phyloP scores from a whole-genome alignment of 1,284 basidiomycete species.

The Ganoderma lingzhi region DNA sequence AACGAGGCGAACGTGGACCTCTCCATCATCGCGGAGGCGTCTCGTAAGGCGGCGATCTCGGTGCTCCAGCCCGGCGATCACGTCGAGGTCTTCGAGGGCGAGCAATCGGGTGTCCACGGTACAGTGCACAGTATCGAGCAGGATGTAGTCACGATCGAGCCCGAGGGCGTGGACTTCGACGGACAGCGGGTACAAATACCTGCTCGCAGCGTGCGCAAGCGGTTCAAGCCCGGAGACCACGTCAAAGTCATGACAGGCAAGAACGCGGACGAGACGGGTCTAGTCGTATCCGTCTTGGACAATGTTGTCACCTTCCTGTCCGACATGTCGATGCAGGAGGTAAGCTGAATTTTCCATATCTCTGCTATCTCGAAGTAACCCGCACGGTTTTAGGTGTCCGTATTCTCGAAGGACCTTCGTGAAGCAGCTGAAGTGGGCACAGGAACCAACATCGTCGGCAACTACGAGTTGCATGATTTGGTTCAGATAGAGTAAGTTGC shows the following conservation, averaged over 20 bases:
- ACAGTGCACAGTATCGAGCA: slow-evolving; percentile 89
- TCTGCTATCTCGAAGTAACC: slow-evolving; percentile 3
- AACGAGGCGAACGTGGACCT: slow-evolving; percentile 76
- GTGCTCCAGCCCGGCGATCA: slow-evolving; percentile 98
- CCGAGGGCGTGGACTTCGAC: slow-evolving; percentile 84
- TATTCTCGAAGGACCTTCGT: slow-evolving; percentile 97
- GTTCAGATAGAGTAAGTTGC: slow-evolving; percentile 91
- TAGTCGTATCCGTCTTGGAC: slow-evolving; percentile 92
- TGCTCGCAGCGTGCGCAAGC: slow-evolving; percentile 90
- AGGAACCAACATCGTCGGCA: slow-evolving; percentile 88
- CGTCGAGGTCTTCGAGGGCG: slow-evolving; percentile 97
- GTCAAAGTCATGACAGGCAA: slow-evolving; percentile 98
- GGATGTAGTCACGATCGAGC: slow-evolving; percentile 88
- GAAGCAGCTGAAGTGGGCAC: slow-evolving; percentile 97
- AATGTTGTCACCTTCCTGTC: slow-evolving; percentile 96
- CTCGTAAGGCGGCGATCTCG: slow-evolving; percentile 85
- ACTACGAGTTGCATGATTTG: slow-evolving; percentile 96
- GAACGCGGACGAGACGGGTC: slow-evolving; percentile 94
- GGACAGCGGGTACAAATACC: slow-evolving; percentile 89
- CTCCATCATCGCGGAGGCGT: slow-evolving; percentile 88
- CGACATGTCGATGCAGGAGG: slow-evolving; percentile 97
- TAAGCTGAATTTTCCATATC: slow-evolving; percentile 16
- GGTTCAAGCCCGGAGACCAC: slow-evolving; percentile 97
- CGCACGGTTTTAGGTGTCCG: slow-evolving; percentile 74
- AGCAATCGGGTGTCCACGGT: slow-evolving; percentile 93